A percentile compares a stretch with the other conserved stretches of the same genome.
phyloP scores from a whole-genome alignment of 257 asterid genomes.

The Lycium barbarum region DNA sequence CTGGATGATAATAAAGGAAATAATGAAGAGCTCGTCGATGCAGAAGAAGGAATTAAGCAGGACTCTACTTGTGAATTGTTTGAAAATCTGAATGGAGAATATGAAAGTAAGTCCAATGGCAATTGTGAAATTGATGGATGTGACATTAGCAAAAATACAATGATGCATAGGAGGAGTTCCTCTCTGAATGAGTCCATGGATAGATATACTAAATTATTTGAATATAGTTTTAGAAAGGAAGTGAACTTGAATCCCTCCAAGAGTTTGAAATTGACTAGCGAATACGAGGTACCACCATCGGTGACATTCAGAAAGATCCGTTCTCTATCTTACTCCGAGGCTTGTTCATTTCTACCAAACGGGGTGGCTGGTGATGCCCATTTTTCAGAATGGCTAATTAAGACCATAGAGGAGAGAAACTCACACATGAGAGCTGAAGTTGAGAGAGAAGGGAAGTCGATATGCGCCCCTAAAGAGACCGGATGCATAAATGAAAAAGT shows the following conservation, averaged over 20 bases:
- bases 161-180: constrained; percentile 51
- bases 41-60: neutral
- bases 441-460: constrained; percentile 32
- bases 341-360: constrained; percentile 40
- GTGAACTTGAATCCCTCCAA: constrained; percentile 46
- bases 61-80: neutral
- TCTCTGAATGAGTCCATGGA: constrained; percentile 68
- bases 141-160: constrained; percentile 19
- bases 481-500: constrained; percentile 26
- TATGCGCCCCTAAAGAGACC: neutral
- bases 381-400: constrained; percentile 35
- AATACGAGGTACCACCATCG: constrained; percentile 46
- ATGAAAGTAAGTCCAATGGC: constrained; percentile 15
- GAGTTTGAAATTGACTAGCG: constrained; percentile 70
- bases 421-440: constrained; percentile 21
- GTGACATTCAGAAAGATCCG: constrained; percentile 48
- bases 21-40: constrained; percentile 22
- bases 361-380: constrained; percentile 40
- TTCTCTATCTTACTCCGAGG: constrained; percentile 61
- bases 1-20: constrained; percentile 23
- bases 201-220: constrained; percentile 61
- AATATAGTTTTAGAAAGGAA: constrained; percentile 43
- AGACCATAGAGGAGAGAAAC: constrained; percentile 33
- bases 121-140: constrained; percentile 25
- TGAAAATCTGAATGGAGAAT: constrained; percentile 10